These are phyloP conservation scores for Citrullus amarus DNA, from an alignment of 306 rosid species.

Conservation along the genomic window DNA sequence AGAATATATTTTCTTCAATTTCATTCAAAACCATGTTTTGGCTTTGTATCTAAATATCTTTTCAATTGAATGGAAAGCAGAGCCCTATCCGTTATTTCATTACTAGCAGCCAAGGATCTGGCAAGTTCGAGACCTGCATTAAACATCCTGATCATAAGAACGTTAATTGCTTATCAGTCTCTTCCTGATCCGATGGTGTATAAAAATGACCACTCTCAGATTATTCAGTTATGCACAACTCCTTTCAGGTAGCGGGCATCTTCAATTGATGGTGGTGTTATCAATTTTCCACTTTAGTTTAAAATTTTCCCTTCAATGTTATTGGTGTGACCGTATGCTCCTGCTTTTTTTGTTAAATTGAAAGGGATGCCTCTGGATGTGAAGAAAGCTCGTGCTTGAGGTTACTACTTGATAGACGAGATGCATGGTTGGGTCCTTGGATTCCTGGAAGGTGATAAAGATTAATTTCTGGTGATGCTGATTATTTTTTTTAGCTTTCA, in stretches of 20 bases:
- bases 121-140: slow-evolving; percentile 48
- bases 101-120: slow-evolving; percentile 50
- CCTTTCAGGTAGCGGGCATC: slow-evolving; percentile 64
- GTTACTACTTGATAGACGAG: slow-evolving; percentile 85
- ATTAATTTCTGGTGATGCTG: background rate
- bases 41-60: slow-evolving; percentile 9
- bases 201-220: slow-evolving; percentile 65
- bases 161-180: slow-evolving; percentile 75
- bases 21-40: background rate
- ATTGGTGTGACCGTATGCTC: slow-evolving; percentile 22
- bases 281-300: slow-evolving; percentile 8
- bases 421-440: slow-evolving; percentile 99
- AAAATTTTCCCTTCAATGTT: slow-evolving; percentile 9
- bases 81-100: slow-evolving; percentile 61
- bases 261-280: background rate
- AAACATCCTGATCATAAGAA: slow-evolving; percentile 50
- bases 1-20: background rate
- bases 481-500: background rate
- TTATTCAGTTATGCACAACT: slow-evolving; percentile 69
- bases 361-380: slow-evolving; percentile 69
- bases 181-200: slow-evolving; percentile 74
- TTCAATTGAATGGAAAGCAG: slow-evolving; percentile 39
- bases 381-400: slow-evolving; percentile 96
- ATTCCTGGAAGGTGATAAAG: slow-evolving; percentile 79
- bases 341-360: slow-evolving; percentile 14